A percentile compares a stretch with the other conserved stretches of the same genome.
These are phyloP conservation scores for Phytophthora multivora DNA, from an alignment of 352 stramenopile species.

Conservation along the genomic window DNA sequence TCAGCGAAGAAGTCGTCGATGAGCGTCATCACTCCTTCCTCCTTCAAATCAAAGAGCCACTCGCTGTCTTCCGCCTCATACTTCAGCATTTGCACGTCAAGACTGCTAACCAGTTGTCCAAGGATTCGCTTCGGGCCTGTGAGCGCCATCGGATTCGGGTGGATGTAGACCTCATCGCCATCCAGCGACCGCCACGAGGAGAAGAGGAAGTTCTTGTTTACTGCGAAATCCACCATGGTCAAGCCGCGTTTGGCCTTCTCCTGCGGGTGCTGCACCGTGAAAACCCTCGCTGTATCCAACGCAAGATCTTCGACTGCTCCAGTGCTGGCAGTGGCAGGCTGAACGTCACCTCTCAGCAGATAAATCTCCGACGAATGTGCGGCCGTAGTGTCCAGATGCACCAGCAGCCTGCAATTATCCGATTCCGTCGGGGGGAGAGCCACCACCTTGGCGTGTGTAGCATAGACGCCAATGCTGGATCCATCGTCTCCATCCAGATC, in stretches of 20 bases:
- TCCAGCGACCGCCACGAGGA: slow-evolving; percentile 72
- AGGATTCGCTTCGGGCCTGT: slow-evolving; percentile 63
- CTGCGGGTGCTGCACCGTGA: slow-evolving; percentile 38
- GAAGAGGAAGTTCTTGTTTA: slow-evolving; percentile 72
- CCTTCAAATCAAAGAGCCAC: slow-evolving; percentile 60
- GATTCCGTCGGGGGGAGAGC: slow-evolving; percentile 56
- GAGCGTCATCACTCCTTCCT: slow-evolving; percentile 37
- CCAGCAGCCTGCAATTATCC: slow-evolving; percentile 63
- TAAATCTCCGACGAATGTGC: slow-evolving; percentile 66
- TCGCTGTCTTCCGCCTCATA: slow-evolving; percentile 61
- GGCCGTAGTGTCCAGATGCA: slow-evolving; percentile 67
- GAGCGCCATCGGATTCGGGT: slow-evolving; percentile 71
- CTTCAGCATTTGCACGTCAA: slow-evolving; percentile 71
- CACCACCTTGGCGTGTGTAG: slow-evolving; percentile 61
- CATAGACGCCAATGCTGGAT: slow-evolving; percentile 36
- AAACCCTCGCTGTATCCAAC: slow-evolving; percentile 58
- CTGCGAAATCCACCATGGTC: slow-evolving; percentile 75
- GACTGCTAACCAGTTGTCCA: slow-evolving; percentile 55
- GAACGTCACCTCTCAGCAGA: slow-evolving; percentile 62
- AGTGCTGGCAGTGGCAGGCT: slow-evolving; percentile 24
- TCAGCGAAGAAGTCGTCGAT: slow-evolving; percentile 73
- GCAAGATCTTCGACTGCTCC: slow-evolving; percentile 44
- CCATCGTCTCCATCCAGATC: slow-evolving; percentile 38
- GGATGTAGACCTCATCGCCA: slow-evolving; percentile 64
- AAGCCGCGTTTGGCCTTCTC: slow-evolving; percentile 42